A percentile compares a stretch with the other conserved stretches of the same genome.
These are phyloP conservation scores for Thelonectria rubi DNA, from an alignment of 2,329 filamentous ascomycete species.

Conservation along the genomic window DNA sequence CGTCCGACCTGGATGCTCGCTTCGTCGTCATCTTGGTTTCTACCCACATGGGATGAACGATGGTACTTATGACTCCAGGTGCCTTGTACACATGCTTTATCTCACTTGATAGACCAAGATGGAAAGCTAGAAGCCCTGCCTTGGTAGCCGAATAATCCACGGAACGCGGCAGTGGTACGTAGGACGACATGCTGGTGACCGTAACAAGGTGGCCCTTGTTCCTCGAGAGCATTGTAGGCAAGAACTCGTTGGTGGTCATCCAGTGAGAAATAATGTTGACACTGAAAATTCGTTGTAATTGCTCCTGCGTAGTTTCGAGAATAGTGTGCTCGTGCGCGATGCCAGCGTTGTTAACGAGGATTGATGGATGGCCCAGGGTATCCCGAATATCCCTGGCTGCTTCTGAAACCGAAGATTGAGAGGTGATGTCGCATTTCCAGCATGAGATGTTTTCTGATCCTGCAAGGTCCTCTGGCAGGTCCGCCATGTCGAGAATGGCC, in stretches of 20 bases:
- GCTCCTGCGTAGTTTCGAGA: conserved; percentile 60
- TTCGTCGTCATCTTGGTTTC: conserved; percentile 7
- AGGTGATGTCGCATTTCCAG: conserved; percentile 73
- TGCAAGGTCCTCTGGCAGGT: conserved; percentile 22
- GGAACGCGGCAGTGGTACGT: conserved; percentile 64
- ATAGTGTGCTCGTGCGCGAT: conserved; percentile 65
- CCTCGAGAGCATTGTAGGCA: conserved; percentile 66
- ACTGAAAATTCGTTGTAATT: conserved; percentile 69
- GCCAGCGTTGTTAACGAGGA: conserved; percentile 76
- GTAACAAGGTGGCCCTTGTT: conserved; percentile 77
- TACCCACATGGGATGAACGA: conserved; percentile 60
- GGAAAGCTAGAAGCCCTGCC: conserved; percentile 69
- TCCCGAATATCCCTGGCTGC: conserved; percentile 60
- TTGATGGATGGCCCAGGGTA: conserved; percentile 67
- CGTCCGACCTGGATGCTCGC: background rate
- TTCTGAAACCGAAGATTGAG: conserved; percentile 53
- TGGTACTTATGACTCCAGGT: conserved; percentile 67
- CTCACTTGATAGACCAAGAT: conserved; percentile 67
- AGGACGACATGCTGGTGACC: conserved; percentile 70
- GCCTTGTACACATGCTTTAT: conserved; percentile 65
- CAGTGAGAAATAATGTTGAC: conserved; percentile 73
- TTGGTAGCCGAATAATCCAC: conserved; percentile 72
- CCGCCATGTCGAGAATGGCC: conserved; percentile 70
- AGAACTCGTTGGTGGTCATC: conserved; percentile 68
- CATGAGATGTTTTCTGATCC: conserved; percentile 61